Evolutionary conservation across 495 filamentous ascomycete species (phyloP), one percentile per base, ranked within the genome.

Genomic region (Physcia stellaris): DNA sequence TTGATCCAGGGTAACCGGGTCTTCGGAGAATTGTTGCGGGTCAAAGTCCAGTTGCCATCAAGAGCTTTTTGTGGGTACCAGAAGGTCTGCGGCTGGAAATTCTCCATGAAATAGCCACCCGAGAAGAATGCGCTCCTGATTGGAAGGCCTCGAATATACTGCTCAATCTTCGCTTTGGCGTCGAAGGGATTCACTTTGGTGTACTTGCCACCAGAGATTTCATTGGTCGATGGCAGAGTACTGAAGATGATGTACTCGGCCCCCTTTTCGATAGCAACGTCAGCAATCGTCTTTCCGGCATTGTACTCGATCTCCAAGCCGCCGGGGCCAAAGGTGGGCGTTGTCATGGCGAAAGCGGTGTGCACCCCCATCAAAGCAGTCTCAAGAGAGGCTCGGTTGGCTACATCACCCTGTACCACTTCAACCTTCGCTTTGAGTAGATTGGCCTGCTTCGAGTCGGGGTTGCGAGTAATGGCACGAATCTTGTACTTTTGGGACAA

Each of bases 221-320:
- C 37, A 1, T 11, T 51, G 23, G 49, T 45, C 19, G 48, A 30
- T n/a, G 61, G 57, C 1, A 62, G 47, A 0, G 62, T 65, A 50
- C 62, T 66, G 54, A 62, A 73, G 43, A 76, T 70, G 43, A 73
- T 37, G 43, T 66, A 62, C 27, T 61, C 12, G 9, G 52, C 67
- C 10, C 67, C 66, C 20, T 55, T 52, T 1, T 49, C 55, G 12
- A 69, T 53, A 20, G 66, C 58, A 2, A 58, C 52, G 39, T 71
- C 67, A 32, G 62, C 66, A 21, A 71, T 57, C 9, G 48, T 50
- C 39, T 68, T 71, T 35, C 39, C 63, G 12, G 53, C 51, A 35
- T 49, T 46, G 48, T 56, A 54, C 48, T 73, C 64, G 18, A 39
- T 40, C 11, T 56, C 49, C 3, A 56, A 37, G 23, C 47, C 50